These are phyloP conservation scores for Elongisporangium prolatum DNA, from an alignment of 352 stramenopile species.

Conservation along the genomic window DNA sequence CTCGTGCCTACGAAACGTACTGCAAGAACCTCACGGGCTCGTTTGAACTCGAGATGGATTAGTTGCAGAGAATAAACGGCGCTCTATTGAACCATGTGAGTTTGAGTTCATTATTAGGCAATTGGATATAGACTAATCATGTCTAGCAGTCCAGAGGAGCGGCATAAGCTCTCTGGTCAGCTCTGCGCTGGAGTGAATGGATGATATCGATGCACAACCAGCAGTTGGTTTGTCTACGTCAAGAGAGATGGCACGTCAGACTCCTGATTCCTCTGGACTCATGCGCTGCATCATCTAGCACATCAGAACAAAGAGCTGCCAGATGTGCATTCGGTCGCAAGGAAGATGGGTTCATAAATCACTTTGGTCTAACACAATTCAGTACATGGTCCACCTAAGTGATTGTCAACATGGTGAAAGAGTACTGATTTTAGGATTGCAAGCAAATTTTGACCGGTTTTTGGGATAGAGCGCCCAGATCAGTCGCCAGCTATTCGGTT, in stretches of 20 bases:
- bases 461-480: background rate
- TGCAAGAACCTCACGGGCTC: conserved; percentile 49
- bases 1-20: conserved; percentile 54
- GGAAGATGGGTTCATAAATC: background rate
- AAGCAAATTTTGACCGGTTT: background rate
- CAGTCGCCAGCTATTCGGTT: background rate
- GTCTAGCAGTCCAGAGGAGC: too few species aligned
- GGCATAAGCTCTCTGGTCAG: too few species aligned
- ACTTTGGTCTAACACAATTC: background rate
- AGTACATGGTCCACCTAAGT: background rate
- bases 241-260: background rate
- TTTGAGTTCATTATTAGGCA: too few species aligned
- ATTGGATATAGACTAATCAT: too few species aligned
- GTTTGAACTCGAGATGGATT: conserved; percentile 53
- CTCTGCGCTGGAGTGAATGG: background rate
- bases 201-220: background rate
- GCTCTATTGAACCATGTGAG: too few species aligned
- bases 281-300: background rate
- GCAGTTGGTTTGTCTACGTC: background rate
- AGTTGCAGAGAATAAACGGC: background rate
- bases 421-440: background rate
- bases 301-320: background rate
- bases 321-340: background rate
- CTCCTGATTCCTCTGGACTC: background rate
- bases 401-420: background rate